These are phyloP conservation scores for Neonothopanus nambi DNA, from an alignment of 1,284 basidiomycete genomes.

Conservation along the genomic window DNA sequence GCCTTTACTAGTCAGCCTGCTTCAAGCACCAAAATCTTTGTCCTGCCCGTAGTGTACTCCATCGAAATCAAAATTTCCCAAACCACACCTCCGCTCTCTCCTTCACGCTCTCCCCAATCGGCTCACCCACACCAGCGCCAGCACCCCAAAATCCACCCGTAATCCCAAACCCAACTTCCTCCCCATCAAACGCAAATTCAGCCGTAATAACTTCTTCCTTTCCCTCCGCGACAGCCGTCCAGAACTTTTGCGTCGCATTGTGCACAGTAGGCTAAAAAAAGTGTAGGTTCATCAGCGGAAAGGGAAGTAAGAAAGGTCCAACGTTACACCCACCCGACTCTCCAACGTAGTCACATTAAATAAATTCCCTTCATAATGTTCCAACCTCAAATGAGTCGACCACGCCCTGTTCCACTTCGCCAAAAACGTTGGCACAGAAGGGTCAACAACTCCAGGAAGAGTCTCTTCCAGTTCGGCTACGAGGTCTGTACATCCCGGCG, in stretches of 20 bases:
- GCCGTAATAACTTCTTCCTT: background rate
- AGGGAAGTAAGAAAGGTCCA: background rate
- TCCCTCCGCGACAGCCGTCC: background rate
- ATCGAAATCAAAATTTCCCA: background rate
- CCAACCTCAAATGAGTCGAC: constrained; percentile 20
- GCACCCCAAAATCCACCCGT: constrained; percentile 22
- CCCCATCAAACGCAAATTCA: constrained; percentile 14
- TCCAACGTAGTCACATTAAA: constrained; percentile 20
- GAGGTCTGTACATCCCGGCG: constrained; percentile 18
- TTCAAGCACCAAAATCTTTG: constrained; percentile 24
- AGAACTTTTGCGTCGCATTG: background rate
- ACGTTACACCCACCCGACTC: constrained; percentile 17
- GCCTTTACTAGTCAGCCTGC: no score
- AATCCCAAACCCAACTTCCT: constrained; percentile 19
- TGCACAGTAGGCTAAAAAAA: constrained; percentile 5
- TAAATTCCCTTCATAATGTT: constrained; percentile 23
- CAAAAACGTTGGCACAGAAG: constrained; percentile 22
- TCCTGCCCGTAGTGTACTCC: no score
- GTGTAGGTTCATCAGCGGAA: background rate
- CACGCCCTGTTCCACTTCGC: constrained; percentile 19
- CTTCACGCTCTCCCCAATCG: constrained; percentile 15
- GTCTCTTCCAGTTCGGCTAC: constrained; percentile 14
- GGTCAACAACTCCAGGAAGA: constrained; percentile 23
- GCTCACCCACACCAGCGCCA: constrained; percentile 13
- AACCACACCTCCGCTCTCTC: constrained; percentile 26